A percentile compares a stretch with the other conserved stretches of the same genome.
phyloP scores from a whole-genome alignment of 257 asterid species.

The Solanum gandarillasii region DNA sequence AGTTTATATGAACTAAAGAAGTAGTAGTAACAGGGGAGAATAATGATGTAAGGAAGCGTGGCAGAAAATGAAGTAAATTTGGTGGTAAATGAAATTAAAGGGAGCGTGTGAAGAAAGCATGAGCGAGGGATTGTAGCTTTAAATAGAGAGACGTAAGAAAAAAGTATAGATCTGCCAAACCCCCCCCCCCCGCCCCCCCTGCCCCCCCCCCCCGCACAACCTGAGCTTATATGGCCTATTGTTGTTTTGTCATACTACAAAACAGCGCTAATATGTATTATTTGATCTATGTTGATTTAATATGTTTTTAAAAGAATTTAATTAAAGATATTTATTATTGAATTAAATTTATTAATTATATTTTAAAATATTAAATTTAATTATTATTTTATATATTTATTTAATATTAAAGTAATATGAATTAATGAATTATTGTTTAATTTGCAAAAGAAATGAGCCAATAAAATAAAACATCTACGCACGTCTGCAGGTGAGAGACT shows the following conservation, averaged over 20 bases:
- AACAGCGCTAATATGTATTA: background rate
- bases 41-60: background rate
- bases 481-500: background rate
- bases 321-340: too few relatives aligned
- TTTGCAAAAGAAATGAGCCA: background rate
- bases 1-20: background rate
- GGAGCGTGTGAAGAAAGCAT: slow-evolving; percentile 3
- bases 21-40: background rate
- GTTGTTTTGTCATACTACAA: background rate
- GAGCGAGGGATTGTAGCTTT: background rate
- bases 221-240: background rate
- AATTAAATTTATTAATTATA: too few relatives aligned
- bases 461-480: too few relatives aligned
- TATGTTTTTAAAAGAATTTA: too few relatives aligned
- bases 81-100: background rate
- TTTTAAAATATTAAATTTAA: too few relatives aligned
- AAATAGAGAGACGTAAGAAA: background rate
- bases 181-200: slow-evolving; percentile 20
- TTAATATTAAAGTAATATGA: too few relatives aligned
- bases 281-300: background rate
- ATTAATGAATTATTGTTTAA: too few relatives aligned
- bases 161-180: slow-evolving; percentile 40
- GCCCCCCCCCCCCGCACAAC: slow-evolving; percentile 14
- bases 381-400: too few relatives aligned
- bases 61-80: background rate